phyloP scores from a whole-genome alignment of 2,329 filamentous ascomycete genomes.

The Paramyrothecium roridum region DNA sequence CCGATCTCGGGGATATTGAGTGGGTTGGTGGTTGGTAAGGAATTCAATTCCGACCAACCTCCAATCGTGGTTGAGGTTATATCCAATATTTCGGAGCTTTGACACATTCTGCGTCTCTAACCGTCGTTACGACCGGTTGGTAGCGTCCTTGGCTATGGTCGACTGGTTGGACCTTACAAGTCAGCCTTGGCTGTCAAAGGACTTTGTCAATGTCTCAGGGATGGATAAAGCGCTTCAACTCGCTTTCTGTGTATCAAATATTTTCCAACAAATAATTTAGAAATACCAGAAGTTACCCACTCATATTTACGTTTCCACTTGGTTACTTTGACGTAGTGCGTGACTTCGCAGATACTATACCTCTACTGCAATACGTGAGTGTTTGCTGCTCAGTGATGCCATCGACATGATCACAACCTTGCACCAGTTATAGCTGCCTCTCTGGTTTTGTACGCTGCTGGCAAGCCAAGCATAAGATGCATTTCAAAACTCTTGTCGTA shows the following conservation, averaged over 20 bases:
- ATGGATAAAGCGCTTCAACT: constrained; percentile 44
- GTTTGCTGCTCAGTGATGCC: too few relatives aligned
- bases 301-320: constrained; percentile 29
- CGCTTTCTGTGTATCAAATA: constrained; percentile 65
- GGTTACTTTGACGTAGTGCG: not conserved
- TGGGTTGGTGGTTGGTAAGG: constrained; percentile 89
- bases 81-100: constrained; percentile 3
- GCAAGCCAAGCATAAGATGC: too few relatives aligned
- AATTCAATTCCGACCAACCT: constrained; percentile 44
- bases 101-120: not conserved
- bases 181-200: not conserved
- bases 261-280: constrained; percentile 29
- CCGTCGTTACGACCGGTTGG: not conserved
- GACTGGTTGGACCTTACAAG: constrained; percentile 5
- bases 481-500: too few relatives aligned
- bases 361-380: too few relatives aligned
- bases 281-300: constrained; percentile 66
- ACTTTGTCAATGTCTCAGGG: constrained; percentile 9
- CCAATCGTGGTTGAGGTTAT: constrained; percentile 60
- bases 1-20: constrained; percentile 77
- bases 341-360: too few relatives aligned
- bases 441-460: too few relatives aligned
- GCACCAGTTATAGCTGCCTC: too few relatives aligned
- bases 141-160: not conserved
- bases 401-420: too few relatives aligned